These are phyloP conservation scores for Gossypium anomalum DNA, from an alignment of 345 rosid species.

Conservation along the genomic window DNA sequence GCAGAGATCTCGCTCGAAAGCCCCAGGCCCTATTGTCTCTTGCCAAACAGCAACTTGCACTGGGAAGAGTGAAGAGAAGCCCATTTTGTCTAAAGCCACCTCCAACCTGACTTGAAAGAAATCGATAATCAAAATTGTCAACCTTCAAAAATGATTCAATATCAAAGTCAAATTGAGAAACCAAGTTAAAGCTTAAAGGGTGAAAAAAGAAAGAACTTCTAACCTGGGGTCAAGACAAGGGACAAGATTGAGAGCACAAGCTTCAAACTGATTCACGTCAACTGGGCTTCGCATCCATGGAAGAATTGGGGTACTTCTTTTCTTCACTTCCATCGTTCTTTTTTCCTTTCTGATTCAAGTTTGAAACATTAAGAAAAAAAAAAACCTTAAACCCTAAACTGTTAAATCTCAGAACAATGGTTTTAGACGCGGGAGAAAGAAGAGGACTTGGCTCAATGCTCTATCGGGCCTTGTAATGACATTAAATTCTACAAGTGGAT, in stretches of 20 bases:
- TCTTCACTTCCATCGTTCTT: constrained; percentile 31
- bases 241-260: constrained; percentile 50
- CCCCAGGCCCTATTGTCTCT: constrained; percentile 85
- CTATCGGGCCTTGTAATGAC: neutral
- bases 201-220: neutral
- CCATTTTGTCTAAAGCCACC: constrained; percentile 57
- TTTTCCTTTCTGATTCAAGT: neutral
- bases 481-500: too few relatives aligned
- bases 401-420: neutral
- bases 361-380: neutral
- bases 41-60: constrained; percentile 94
- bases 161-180: neutral
- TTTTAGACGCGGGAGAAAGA: neutral
- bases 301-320: constrained; percentile 45
- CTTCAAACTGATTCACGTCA: constrained; percentile 48
- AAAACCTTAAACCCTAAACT: neutral
- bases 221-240: constrained; percentile 85
- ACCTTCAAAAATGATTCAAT: neutral
- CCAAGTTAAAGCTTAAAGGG: neutral
- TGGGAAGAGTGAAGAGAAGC: constrained; percentile 62
- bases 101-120: constrained; percentile 47
- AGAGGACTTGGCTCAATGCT: neutral
- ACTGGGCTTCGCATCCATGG: constrained; percentile 94
- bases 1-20: constrained; percentile 78
- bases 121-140: neutral